Evolutionary conservation across 176 grass and related monocot species (phyloP).

Genomic region (Hsuehochloa calcarea): DNA sequence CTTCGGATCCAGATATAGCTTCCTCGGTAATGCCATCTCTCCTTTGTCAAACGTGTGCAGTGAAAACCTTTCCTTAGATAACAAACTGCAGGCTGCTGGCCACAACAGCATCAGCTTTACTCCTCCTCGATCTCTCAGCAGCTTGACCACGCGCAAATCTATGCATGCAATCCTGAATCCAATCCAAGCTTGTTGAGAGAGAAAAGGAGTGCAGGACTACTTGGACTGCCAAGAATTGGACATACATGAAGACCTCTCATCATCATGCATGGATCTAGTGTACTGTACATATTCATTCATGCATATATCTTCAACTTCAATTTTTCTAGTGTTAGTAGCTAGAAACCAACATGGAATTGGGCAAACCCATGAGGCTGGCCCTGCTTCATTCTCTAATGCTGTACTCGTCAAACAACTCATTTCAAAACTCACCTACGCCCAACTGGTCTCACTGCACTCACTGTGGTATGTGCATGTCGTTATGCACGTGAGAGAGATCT

Average conservation of each 20-base stretch:
- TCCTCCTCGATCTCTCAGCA: background rate
- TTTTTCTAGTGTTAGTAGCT: background rate
- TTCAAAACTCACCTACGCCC: background rate
- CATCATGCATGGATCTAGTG: background rate
- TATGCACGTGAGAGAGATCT: slow-evolving; percentile 4
- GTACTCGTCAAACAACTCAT: background rate
- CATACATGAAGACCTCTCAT: background rate
- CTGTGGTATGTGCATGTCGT: background rate
- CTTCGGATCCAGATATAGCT: slow-evolving; percentile 10
- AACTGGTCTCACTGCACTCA: background rate
- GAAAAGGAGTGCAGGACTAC: background rate
- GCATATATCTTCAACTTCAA: background rate
- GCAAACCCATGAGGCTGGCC: background rate
- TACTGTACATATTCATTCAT: background rate
- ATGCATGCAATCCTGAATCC: background rate
- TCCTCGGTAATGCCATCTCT: slow-evolving; percentile 36
- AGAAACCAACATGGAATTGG: background rate
- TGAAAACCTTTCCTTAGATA: slow-evolving; percentile 43
- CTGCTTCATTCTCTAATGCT: background rate
- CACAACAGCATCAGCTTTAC: background rate
- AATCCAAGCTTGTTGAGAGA: background rate
- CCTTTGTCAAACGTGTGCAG: slow-evolving; percentile 48
- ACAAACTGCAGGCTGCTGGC: slow-evolving; percentile 21
- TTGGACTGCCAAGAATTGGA: background rate
- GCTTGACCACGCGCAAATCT: slow-evolving; percentile 17